A percentile compares a stretch with the other conserved stretches of the same genome.
These are phyloP conservation scores for Orbilia blumenaviensis DNA, from an alignment of 2,329 filamentous ascomycete species.

Conservation along the genomic window DNA sequence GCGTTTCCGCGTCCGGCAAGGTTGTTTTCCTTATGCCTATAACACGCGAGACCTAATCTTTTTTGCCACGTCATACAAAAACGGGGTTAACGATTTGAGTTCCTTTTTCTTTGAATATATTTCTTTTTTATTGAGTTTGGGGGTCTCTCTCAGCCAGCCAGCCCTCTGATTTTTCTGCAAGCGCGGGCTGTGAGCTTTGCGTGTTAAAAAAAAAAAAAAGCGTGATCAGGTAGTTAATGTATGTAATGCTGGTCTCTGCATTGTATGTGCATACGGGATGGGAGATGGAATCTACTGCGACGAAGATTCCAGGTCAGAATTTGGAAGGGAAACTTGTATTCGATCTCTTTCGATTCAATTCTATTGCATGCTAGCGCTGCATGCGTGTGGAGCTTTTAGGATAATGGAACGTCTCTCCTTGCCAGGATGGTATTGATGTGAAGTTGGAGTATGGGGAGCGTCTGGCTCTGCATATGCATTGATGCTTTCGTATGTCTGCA, in stretches of 20 bases:
- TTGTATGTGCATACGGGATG: background rate
- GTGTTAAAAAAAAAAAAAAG: background rate
- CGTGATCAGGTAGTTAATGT: constrained; percentile 1
- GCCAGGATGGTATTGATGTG: background rate
- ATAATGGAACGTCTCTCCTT: background rate
- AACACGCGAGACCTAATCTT: constrained; percentile 35
- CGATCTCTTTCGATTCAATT: constrained; percentile 52
- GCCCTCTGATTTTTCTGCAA: constrained; percentile 19
- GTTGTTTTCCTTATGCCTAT: constrained; percentile 27
- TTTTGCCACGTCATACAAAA: constrained; percentile 52
- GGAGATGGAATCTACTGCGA: constrained; percentile 2
- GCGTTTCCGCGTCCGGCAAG: constrained; percentile 44
- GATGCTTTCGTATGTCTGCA: constrained; percentile 1
- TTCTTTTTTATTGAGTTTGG: background rate
- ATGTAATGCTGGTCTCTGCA: background rate
- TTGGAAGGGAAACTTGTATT: constrained; percentile 1
- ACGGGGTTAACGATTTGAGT: constrained; percentile 11
- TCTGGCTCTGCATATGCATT: constrained; percentile 4
- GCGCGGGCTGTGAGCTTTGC: background rate
- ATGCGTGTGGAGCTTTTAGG: constrained; percentile 20
- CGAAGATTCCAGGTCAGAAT: background rate
- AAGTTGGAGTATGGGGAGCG: constrained; percentile 5
- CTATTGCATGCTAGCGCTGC: constrained; percentile 49
- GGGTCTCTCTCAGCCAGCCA: background rate
- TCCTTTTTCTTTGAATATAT: background rate